Conservation (phyloP, 176 grass and related monocot species). For the Cenchrus fungigraminus region DNA sequence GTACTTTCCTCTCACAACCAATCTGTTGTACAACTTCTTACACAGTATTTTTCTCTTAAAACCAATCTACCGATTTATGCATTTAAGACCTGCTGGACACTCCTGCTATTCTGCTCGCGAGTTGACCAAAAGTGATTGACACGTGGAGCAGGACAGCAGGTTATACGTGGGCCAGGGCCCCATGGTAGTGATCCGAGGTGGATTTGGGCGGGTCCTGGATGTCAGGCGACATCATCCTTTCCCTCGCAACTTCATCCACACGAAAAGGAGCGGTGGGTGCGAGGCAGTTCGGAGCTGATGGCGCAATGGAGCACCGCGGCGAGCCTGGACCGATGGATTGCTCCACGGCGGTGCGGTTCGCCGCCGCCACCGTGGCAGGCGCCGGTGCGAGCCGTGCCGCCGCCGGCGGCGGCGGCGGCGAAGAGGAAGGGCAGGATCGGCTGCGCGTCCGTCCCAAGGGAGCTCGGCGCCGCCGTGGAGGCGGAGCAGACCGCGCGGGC, state of each 20-base stretch:
- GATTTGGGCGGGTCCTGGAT: not conserved
- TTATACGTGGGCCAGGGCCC: not conserved
- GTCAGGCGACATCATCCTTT: conserved; percentile 5
- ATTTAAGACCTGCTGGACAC: too few relatives aligned
- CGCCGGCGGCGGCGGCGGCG: not conserved
- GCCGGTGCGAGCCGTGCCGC: not conserved
- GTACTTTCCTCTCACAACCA: too few relatives aligned
- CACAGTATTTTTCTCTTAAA: too few relatives aligned
- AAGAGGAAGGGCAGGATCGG: not conserved
- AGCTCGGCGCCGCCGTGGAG: conserved; percentile 13
- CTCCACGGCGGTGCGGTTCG: not conserved
- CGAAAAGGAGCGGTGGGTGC: not conserved
- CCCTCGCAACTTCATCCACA: conserved; percentile 44
- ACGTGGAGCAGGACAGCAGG: not conserved
- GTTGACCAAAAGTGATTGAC: not conserved
- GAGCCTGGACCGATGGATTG: conserved; percentile 20
- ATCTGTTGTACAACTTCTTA: too few relatives aligned
- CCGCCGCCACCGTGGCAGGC: not conserved
- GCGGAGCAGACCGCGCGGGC: conserved; percentile 2
- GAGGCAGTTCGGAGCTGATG: conserved; percentile 33
- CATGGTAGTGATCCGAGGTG: not conserved
- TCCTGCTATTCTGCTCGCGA: too few relatives aligned
- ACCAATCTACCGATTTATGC: too few relatives aligned
- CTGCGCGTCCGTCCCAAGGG: conserved; percentile 24
- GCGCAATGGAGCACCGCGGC: conserved; percentile 43